Evolutionary conservation across 257 asterid genomes (phyloP).

Genomic region (Lycium ferocissimum): DNA sequence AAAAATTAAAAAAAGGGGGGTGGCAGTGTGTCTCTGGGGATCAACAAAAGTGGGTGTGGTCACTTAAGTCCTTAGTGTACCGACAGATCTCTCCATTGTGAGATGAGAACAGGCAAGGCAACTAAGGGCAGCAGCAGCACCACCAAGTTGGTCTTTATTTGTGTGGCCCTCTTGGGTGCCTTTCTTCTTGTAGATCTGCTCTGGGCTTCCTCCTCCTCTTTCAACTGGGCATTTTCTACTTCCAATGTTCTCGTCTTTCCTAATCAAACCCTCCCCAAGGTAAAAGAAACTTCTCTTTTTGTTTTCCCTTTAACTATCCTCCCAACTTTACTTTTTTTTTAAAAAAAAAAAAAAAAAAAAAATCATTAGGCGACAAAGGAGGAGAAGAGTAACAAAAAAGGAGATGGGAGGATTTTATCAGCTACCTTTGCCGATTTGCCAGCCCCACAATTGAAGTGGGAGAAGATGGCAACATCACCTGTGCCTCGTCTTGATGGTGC

Average conservation of each 20-base stretch:
- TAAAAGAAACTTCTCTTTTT: neutral
- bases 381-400: constrained; percentile 39
- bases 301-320: neutral
- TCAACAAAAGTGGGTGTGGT: too few species aligned
- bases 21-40: too few species aligned
- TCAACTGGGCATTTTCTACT: constrained; percentile 42
- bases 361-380: constrained; percentile 18
- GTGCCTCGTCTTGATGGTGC: constrained; percentile 99
- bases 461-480: constrained; percentile 84
- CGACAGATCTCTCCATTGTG: neutral
- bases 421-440: constrained; percentile 93
- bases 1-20: too few species aligned
- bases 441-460: constrained; percentile 83
- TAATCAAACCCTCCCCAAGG: constrained; percentile 22
- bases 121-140: constrained; percentile 38
- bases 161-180: constrained; percentile 63
- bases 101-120: constrained; percentile 49
- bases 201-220: constrained; percentile 64
- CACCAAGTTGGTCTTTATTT: constrained; percentile 55
- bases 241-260: constrained; percentile 42
- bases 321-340: neutral
- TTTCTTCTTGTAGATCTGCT: constrained; percentile 74
- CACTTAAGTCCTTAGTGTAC: too few species aligned
- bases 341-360: too few species aligned
- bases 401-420: constrained; percentile 61